phyloP scores from a whole-genome alignment of 345 rosid species.

The Salix udensis region DNA sequence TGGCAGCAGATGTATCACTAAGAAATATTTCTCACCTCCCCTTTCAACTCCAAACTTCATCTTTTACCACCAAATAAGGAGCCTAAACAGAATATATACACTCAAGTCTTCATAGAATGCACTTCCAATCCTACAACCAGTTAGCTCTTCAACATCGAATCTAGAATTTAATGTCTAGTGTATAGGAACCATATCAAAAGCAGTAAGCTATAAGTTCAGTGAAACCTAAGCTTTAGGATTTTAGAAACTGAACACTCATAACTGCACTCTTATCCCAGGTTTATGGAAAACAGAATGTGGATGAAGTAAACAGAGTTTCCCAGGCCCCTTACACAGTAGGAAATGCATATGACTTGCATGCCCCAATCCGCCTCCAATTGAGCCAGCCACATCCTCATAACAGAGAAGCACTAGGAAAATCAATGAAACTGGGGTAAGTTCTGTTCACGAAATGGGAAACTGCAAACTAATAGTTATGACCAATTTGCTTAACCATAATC shows the following conservation, averaged over 20 bases:
- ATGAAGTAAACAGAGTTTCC: slow-evolving; percentile 21
- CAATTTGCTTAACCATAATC: slow-evolving; percentile 9
- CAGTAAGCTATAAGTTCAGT: background rate
- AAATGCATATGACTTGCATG: slow-evolving; percentile 31
- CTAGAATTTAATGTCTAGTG: background rate
- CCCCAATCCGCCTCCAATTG: slow-evolving; percentile 41
- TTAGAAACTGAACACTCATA: background rate
- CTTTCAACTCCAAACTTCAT: background rate
- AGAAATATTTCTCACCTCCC: background rate
- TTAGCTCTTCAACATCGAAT: background rate
- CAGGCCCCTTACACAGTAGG: slow-evolving; percentile 19
- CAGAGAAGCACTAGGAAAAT: slow-evolving; percentile 26
- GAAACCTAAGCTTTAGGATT: background rate
- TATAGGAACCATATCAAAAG: background rate
- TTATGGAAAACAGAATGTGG: slow-evolving; percentile 23
- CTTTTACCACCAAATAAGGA: background rate
- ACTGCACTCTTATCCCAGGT: slow-evolving; percentile 25
- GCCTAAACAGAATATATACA: background rate
- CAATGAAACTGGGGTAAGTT: slow-evolving; percentile 40
- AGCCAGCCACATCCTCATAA: slow-evolving; percentile 45
- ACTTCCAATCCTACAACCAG: background rate
- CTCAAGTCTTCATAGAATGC: background rate
- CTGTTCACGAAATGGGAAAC: background rate
- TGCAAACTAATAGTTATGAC: background rate
- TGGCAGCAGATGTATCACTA: background rate